Conservation (phyloP, 176 grass and related monocot species). For the Cenchrus americanus region DNA sequence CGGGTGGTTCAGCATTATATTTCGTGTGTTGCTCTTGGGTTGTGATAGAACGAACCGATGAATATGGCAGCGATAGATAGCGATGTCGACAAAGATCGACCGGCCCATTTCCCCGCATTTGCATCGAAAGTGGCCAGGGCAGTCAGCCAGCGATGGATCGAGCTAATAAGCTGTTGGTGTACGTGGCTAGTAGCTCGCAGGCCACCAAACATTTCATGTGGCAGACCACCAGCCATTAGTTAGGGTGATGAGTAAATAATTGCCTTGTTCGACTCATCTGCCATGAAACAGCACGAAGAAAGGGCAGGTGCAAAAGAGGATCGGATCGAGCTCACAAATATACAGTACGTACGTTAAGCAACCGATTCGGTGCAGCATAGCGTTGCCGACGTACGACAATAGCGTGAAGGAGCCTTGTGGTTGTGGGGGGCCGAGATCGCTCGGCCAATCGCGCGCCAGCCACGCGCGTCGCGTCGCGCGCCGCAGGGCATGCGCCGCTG, state of each 20-base stretch:
- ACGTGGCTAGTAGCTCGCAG: not conserved
- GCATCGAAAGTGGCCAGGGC: not conserved
- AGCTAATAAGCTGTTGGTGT: not conserved
- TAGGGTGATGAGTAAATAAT: not conserved
- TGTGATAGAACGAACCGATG: not conserved
- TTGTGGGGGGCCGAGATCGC: too few species aligned
- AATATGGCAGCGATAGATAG: not conserved
- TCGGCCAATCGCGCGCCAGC: not conserved
- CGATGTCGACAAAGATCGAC: not conserved
- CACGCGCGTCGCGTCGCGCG: not conserved
- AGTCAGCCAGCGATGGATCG: not conserved
- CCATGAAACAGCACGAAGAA: not conserved
- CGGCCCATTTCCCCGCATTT: not conserved
- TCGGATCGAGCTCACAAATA: too few species aligned
- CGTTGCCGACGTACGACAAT: too few species aligned
- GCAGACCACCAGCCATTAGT: slow-evolving; percentile 43
- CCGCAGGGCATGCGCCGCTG: too few species aligned
- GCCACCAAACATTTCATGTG: slow-evolving; percentile 59
- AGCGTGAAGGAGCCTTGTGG: too few species aligned
- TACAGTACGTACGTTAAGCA: too few species aligned
- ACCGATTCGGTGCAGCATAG: too few species aligned
- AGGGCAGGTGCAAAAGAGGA: not conserved
- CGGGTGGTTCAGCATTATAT: not conserved
- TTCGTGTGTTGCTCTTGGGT: not conserved
- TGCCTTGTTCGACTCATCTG: not conserved